Conservation (phyloP, 495 filamentous ascomycete genomes). For the Sporormia fimetaria region DNA sequence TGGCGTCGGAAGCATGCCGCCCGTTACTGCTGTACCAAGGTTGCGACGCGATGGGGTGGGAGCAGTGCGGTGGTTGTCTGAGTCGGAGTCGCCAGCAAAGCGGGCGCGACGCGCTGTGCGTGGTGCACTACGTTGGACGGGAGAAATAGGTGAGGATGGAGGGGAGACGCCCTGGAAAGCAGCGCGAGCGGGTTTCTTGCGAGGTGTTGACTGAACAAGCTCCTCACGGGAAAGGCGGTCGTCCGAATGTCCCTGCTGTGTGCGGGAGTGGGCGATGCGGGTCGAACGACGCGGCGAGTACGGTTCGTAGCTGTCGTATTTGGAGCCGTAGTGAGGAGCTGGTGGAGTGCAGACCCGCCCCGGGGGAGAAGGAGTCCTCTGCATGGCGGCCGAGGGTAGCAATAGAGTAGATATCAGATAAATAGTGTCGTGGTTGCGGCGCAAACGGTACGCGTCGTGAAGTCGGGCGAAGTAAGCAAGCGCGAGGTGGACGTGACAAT, state of each 20-base stretch:
- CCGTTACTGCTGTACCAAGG: slow-evolving; percentile 16
- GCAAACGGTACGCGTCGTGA: no score
- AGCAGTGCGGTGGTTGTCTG: slow-evolving; percentile 24
- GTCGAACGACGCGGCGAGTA: slow-evolving; percentile 52
- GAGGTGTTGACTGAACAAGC: no score
- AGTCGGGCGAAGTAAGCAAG: no score
- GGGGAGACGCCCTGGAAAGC: slow-evolving; percentile 36
- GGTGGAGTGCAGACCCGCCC: slow-evolving; percentile 52
- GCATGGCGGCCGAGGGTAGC: slow-evolving; percentile 35
- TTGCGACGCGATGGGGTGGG: slow-evolving; percentile 17
- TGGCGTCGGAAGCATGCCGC: slow-evolving; percentile 68
- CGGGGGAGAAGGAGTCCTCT: slow-evolving; percentile 56
- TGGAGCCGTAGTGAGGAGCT: slow-evolving; percentile 59
- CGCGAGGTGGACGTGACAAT: no score
- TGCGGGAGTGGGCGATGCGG: slow-evolving; percentile 37
- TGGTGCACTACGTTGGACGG: slow-evolving; percentile 30
- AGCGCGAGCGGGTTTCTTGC: slow-evolving; percentile 16
- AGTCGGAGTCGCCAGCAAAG: slow-evolving; percentile 8
- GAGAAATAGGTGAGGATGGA: slow-evolving; percentile 41
- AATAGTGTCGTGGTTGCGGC: no score
- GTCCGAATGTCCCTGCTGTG: slow-evolving; percentile 33
- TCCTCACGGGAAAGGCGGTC: no score
- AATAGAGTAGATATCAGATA: no score
- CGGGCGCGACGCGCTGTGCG: slow-evolving; percentile 9
- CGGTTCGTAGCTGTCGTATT: slow-evolving; percentile 58